Evolutionary conservation across 768 basidiomycete genomes (phyloP), one percentile per base, ranked within the genome.

Genomic region (Phylloporus arenicola): DNA sequence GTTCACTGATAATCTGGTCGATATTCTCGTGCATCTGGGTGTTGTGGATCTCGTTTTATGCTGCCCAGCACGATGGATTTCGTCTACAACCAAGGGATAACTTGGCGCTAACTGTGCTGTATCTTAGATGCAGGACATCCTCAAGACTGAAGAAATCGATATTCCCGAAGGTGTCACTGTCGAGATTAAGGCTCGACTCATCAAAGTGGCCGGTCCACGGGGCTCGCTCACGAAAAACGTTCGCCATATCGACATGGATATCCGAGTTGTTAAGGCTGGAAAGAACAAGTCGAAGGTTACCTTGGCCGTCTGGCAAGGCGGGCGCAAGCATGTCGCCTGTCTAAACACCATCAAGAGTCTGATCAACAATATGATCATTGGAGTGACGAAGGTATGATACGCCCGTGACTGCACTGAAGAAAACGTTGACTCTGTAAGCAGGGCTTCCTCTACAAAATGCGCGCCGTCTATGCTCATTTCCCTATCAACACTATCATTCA

Each of bases 401-500:
- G 4, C 17, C 2, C 12, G 8, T 27, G 16, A 31, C 33, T 16
- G 11, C 14, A 13, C 40, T 34, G 51, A 42, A 50, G 46, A 38
- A n/a, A 39, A 41, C 6, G 11, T 20, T 58, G 31, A 61, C 30
- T 12, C 14, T 11, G 22, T 13, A 41, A 47, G 38, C 59, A 94
- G 94, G 96, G 96, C 55, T 99, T 98, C 84, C 83, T 84, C 62
- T 99, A 99, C 83, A 99, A 98, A 86, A 97, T 99, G 95, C 91
- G 94, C 61, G 81, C 92, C 24, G 96, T 99, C 46, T 99, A 98
- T 67, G 96, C 96, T 62, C 96, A 99, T 78, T 99, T 99, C 79
- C 96, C 96, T 54, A 96, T 99, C 80, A 99, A 99, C 78, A 86
- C 87, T 69, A 95, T 96, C 69, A 90, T 95, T 63, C 84, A 88